Base-by-base conservation (phyloP, 768 basidiomycete species). In the Tricholoma hemisulphureum region DNA sequence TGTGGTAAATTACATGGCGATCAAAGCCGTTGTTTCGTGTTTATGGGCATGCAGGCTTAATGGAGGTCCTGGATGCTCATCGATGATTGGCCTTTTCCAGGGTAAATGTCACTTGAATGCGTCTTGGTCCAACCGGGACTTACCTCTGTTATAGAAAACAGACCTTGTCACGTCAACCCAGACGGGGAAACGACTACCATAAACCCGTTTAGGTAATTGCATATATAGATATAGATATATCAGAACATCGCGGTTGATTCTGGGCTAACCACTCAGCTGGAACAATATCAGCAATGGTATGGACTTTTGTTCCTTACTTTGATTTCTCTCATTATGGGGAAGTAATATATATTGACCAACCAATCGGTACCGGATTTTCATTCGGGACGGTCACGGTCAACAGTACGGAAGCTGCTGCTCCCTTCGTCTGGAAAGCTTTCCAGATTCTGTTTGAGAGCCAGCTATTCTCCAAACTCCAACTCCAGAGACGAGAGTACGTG, bases 321-420 rank as follows among this genome's bases (percentile, higher is more conserved):
- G 51, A 28, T 11, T 52, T 23, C 29, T 37, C 16, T n/a, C 34
- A 32, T 37, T 18, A 24, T 21, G 8, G n/a, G 4, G 1, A 51
- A 88, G 86, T 88, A 70, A 83, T 88, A 31, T 88, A 87, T 65
- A 83, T 88, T 29, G 86, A 87, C 66, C 85, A 88, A 63, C 86
- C 86, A 4, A 83, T 88, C 34, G 84, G 84, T 0, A 80, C 84
- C 0, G 85, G 86, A 3, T 87, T 87, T 64, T 87, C 86, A 0
- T 81, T 78, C 55, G 85, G 86, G 14, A 75, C 67, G 0, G 77
- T 81, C 53, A 78, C 77, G 0, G 82, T 84, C n/a, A 84, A 86
- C 60, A 82, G 81, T 68, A 82, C 83, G 0, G 64, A 79, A 32
- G 57, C 80, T n/a, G 84, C 85, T 0, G 82, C 86, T 1, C 78